These are phyloP conservation scores for Vaucheria bursata DNA, from an alignment of 352 stramenopile genomes.

Conservation along the genomic window DNA sequence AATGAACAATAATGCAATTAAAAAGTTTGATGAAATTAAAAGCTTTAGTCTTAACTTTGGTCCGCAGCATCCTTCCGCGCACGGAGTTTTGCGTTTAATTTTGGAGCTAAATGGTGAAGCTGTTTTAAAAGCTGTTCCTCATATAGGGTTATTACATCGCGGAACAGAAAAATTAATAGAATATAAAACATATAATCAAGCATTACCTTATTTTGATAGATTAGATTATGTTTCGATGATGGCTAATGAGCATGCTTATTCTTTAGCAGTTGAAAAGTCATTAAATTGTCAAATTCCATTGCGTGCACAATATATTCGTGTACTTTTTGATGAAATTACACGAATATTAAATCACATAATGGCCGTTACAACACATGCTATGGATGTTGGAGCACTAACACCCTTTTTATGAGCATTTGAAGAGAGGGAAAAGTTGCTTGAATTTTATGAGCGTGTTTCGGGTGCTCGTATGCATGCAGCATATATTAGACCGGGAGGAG, in stretches of 20 bases:
- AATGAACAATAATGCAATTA: no score
- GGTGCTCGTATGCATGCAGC: slow-evolving; percentile 46
- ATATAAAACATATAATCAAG: no score
- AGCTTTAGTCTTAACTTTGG: slow-evolving; percentile 56
- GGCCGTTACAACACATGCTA: slow-evolving; percentile 41
- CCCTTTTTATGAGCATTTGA: slow-evolving; percentile 49
- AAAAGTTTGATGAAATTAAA: no score
- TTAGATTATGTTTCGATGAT: no score
- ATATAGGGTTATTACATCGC: slow-evolving; percentile 52
- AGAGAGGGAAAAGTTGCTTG: slow-evolving; percentile 49
- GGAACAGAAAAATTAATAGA: slow-evolving; percentile 49
- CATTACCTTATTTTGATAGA: no score
- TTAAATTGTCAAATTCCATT: not conserved
- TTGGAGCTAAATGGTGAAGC: slow-evolving; percentile 52
- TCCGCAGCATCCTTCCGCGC: slow-evolving; percentile 52
- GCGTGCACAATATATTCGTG: slow-evolving; percentile 2
- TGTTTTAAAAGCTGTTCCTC: slow-evolving; percentile 49
- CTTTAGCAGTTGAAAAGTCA: no score
- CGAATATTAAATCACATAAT: slow-evolving; percentile 48
- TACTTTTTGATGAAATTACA: slow-evolving; percentile 43
- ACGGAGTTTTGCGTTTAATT: slow-evolving; percentile 51
- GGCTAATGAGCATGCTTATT: no score
- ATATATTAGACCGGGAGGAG: slow-evolving; percentile 39
- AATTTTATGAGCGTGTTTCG: slow-evolving; percentile 50
- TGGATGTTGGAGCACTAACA: slow-evolving; percentile 47